Evolutionary conservation across 2,329 filamentous ascomycete species (phyloP).

Genomic region (Clonostachys rosea): DNA sequence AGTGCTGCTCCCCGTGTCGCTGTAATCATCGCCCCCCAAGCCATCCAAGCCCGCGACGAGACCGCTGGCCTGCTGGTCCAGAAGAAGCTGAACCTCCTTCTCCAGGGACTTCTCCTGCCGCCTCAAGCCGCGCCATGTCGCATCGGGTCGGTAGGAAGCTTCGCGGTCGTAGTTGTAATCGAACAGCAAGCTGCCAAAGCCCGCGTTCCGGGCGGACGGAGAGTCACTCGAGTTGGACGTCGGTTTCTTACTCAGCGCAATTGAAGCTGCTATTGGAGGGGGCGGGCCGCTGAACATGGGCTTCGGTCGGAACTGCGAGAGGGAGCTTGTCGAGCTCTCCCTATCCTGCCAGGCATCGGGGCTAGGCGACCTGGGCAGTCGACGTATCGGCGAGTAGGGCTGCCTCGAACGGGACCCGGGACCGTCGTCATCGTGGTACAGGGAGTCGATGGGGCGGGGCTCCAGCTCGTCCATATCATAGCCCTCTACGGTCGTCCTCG

Average conservation of each 20-base stretch:
- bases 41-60: constrained; percentile 28
- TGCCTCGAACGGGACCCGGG: neutral
- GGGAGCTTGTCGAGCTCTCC: constrained; percentile 14
- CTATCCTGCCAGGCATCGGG: constrained; percentile 10
- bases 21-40: constrained; percentile 18
- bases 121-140: constrained; percentile 40
- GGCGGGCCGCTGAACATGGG: constrained; percentile 43
- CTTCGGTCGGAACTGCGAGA: constrained; percentile 21
- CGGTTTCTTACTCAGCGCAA: constrained; percentile 14
- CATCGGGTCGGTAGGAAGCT: constrained; percentile 24
- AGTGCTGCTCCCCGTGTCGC: constrained; percentile 34
- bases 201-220: constrained; percentile 3
- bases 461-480: constrained; percentile 32
- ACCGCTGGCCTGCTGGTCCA: constrained; percentile 43
- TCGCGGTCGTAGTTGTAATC: constrained; percentile 18
- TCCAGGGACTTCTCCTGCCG: constrained; percentile 40
- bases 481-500: constrained; percentile 10
- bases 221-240: constrained; percentile 2
- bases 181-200: constrained; percentile 26
- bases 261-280: constrained; percentile 42
- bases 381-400: neutral
- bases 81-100: constrained; percentile 38
- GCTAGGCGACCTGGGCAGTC: constrained; percentile 3
- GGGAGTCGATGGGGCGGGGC: constrained; percentile 23
- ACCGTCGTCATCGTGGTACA: constrained; percentile 8